Evolutionary conservation across 306 rosid species (phyloP).

Genomic region (Castanea mollissima): DNA sequence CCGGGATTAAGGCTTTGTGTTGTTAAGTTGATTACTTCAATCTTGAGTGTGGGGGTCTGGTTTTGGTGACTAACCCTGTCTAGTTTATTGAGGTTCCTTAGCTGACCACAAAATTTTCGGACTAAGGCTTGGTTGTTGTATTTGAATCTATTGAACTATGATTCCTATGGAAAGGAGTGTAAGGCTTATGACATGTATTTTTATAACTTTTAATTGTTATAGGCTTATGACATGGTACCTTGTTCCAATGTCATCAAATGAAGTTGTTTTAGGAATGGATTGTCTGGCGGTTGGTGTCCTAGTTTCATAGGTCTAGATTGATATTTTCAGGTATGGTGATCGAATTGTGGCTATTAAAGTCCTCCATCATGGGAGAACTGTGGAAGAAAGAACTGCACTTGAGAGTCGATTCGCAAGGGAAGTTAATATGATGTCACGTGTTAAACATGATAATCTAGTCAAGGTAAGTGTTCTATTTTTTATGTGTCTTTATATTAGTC

Average conservation of each 20-base stretch:
- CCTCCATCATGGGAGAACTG: slow-evolving; percentile 78
- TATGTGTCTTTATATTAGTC: not conserved
- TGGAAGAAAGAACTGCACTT: slow-evolving; percentile 73
- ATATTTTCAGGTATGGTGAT: slow-evolving; percentile 66
- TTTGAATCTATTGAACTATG: not conserved
- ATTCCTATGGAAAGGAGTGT: slow-evolving; percentile 3
- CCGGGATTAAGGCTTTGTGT: not conserved
- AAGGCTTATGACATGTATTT: not conserved
- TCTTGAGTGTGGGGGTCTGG: not conserved
- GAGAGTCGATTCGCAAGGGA: slow-evolving; percentile 91
- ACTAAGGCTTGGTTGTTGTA: slow-evolving; percentile 2
- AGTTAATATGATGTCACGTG: slow-evolving; percentile 96
- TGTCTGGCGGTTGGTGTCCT: slow-evolving; percentile 22
- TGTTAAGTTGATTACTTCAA: not conserved
- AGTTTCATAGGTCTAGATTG: slow-evolving; percentile 33
- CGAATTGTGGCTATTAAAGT: slow-evolving; percentile 89
- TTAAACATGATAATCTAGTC: slow-evolving; percentile 90
- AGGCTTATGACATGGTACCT: not conserved
- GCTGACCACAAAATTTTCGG: too few species aligned
- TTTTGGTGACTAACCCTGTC: not conserved
- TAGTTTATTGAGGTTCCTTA: too few species aligned
- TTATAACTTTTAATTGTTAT: slow-evolving; percentile 14
- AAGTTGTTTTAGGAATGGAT: slow-evolving; percentile 11
- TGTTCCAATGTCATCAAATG: slow-evolving; percentile 1
- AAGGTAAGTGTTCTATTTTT: slow-evolving; percentile 50